Evolutionary conservation across 805 yeast genomes (phyloP), one percentile per base, ranked within the genome.

Genomic region (Spathaspora arborariae): DNA sequence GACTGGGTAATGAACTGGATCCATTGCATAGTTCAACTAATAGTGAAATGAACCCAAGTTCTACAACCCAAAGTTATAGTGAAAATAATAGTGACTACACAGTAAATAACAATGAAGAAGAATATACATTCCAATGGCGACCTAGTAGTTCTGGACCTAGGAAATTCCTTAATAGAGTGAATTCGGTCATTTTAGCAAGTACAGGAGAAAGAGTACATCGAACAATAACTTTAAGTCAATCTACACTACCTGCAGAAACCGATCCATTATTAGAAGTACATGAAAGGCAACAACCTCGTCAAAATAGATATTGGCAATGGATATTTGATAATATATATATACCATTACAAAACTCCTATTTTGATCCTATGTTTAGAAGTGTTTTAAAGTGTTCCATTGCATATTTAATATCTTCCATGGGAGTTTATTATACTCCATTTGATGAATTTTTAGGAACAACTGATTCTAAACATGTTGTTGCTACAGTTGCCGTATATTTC

Each of bases 401-500:
- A 1, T 88, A 88, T 58, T 66, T 84, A 8, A 48, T 87, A 1
- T 92, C 90, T 1, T 84, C 95, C 0, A 57, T 85, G 47, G 87
- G 83, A 1, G 94, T 88, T 15, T 86, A 84, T 60, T 74, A 74
- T 54, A 57, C 73, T 1, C 66, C 76, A 0, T 65, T 82, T 40
- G 73, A 82, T 9, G 55, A 62, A 15, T 49, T 80, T 2, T 59
- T 86, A 38, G 95, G 95, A 0, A 60, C 65, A 30, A 74, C 86
- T 20, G 91, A 85, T 63, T 80, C 85, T 9, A 88, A 88, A 60
- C 96, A 88, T 67, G 76, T 86, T 52, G 82, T 85, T 2, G 89
- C 95, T 34, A 88, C 96, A 0, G 84, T 84, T 8, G 85, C 88
- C 1, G 94, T 88, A 2, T 88, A 88, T 62, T 88, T 88, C 69